A percentile compares a stretch with the other conserved stretches of the same genome.
Evolutionary conservation across 441 rosid species (phyloP).

Genomic region (Mallotus repandus): DNA sequence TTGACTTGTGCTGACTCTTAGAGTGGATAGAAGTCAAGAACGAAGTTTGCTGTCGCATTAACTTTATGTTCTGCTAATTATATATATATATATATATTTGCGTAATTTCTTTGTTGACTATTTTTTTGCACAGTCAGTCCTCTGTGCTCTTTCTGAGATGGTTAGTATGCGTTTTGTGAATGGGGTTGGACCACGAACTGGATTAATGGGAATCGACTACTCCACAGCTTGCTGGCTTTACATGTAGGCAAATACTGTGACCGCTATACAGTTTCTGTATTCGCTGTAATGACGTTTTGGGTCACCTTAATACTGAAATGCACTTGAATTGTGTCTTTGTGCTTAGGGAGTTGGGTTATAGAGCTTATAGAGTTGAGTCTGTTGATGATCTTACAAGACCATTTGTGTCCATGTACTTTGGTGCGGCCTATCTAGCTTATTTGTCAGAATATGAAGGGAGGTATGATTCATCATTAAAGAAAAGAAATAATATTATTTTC

Average conservation of each 20-base stretch:
- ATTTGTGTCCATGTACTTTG: conserved; percentile 85
- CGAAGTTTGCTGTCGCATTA: not conserved
- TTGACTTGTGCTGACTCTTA: not conserved
- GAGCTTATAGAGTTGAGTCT: conserved; percentile 72
- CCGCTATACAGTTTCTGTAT: not conserved
- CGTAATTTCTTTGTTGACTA: too few relatives aligned
- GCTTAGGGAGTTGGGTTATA: conserved; percentile 70
- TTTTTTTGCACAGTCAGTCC: conserved; percentile 50
- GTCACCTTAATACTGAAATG: conserved; percentile 5
- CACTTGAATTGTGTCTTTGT: conserved; percentile 15
- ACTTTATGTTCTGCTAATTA: not conserved
- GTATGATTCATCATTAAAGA: conserved; percentile 34
- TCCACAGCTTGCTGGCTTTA: conserved; percentile 79
- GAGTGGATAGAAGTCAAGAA: not conserved
- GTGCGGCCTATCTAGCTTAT: conserved; percentile 81
- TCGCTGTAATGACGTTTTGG: not conserved
- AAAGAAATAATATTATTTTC: not conserved
- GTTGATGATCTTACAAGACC: conserved; percentile 72
- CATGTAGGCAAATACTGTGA: conserved; percentile 46
- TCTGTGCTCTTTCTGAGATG: conserved; percentile 85
- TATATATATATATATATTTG: too few relatives aligned
- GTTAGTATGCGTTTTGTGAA: conserved; percentile 72
- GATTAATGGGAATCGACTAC: conserved; percentile 82
- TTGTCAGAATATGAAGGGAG: conserved; percentile 82
- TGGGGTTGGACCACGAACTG: conserved; percentile 55